Conservation (phyloP, 2,329 filamentous ascomycete species). For the Fusarium anthophilum region DNA sequence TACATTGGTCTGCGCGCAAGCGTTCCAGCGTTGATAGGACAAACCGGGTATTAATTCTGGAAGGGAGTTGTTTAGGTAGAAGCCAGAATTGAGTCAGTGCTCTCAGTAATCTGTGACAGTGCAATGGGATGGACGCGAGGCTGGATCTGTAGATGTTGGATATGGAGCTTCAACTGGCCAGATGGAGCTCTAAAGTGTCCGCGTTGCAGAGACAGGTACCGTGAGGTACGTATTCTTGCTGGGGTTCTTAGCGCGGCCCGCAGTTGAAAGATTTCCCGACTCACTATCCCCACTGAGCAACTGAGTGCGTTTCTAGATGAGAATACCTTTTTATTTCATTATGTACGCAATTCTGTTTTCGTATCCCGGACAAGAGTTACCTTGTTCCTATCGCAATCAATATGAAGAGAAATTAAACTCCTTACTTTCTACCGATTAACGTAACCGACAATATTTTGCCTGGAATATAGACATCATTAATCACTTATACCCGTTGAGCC, state of each 20-base stretch:
- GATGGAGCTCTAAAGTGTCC: constrained; percentile 40
- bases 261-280: constrained; percentile 15
- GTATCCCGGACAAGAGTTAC: background rate
- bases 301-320: background rate
- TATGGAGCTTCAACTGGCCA: constrained; percentile 41
- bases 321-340: background rate
- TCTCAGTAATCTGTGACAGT: background rate
- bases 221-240: constrained; percentile 32
- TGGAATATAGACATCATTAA: background rate
- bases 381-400: background rate
- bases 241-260: constrained; percentile 16
- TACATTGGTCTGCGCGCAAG: background rate
- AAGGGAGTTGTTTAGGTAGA: background rate
- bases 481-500: background rate
- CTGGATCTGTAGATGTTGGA: constrained; percentile 26
- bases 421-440: too few relatives aligned
- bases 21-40: background rate
- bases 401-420: background rate
- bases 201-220: constrained; percentile 2
- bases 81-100: background rate
- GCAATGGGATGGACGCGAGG: background rate
- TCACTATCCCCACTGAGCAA: constrained; percentile 7
- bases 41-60: background rate
- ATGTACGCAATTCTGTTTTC: background rate
- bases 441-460: background rate